A percentile compares a stretch with the other conserved stretches of the same genome.
phyloP scores from a whole-genome alignment of 805 yeast genomes.

The Metschnikowia shivogae region DNA sequence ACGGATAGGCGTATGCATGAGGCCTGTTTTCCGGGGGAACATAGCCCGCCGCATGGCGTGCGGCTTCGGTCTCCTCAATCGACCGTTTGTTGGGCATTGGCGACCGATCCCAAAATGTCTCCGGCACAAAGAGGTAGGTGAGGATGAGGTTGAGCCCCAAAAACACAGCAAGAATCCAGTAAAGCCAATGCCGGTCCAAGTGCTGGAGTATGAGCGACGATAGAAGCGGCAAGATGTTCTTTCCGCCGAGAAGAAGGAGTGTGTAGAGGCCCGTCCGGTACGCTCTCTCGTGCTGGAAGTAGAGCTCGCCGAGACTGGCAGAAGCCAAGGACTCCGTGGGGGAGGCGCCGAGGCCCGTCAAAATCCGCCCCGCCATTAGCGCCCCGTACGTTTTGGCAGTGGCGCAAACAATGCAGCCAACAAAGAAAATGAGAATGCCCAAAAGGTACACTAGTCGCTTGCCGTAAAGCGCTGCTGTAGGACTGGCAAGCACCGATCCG shows the following conservation, averaged over 20 bases:
- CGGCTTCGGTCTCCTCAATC: conserved; percentile 44
- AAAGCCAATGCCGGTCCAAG: conserved; percentile 55
- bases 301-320: conserved; percentile 59
- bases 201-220: conserved; percentile 49
- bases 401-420: conserved; percentile 54
- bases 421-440: conserved; percentile 46
- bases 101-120: conserved; percentile 58
- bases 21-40: conserved; percentile 26
- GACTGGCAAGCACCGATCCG: conserved; percentile 57
- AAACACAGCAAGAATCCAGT: conserved; percentile 54
- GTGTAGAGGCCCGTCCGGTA: conserved; percentile 58
- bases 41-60: conserved; percentile 30
- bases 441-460: conserved; percentile 52
- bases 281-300: conserved; percentile 58
- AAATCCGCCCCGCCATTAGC: conserved; percentile 53
- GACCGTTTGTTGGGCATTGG: conserved; percentile 49
- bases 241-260: conserved; percentile 56
- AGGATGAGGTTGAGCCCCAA: conserved; percentile 43
- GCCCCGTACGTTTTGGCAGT: conserved; percentile 45
- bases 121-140: conserved; percentile 56
- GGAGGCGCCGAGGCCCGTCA: conserved; percentile 57
- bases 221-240: conserved; percentile 53
- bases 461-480: conserved; percentile 54
- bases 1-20: conserved; percentile 26
- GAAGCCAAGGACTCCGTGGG: conserved; percentile 60